phyloP scores from a whole-genome alignment of 2,329 filamentous ascomycete species.

The Xylariaceae sp. region DNA sequence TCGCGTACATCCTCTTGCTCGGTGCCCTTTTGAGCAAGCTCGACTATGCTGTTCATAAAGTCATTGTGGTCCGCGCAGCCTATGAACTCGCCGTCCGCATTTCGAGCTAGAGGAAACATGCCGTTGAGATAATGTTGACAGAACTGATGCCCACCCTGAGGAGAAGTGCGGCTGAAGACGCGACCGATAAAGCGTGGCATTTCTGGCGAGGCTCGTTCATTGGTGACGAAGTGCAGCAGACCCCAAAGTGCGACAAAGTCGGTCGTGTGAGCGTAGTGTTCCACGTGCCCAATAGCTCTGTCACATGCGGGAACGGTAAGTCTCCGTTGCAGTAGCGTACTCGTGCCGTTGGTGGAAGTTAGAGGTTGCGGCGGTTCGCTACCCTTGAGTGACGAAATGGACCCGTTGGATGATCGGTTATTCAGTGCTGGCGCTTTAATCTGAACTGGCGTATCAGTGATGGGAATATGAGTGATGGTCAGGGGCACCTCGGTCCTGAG shows the following conservation, averaged over 20 bases:
- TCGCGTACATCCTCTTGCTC: conserved; percentile 53
- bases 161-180: conserved; percentile 61
- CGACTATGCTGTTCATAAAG: conserved; percentile 66
- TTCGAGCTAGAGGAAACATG: conserved; percentile 61
- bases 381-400: conserved; percentile 10
- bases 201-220: conserved; percentile 48
- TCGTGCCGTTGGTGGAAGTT: conserved; percentile 37
- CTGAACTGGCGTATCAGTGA: conserved; percentile 40
- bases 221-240: conserved; percentile 69
- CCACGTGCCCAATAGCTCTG: conserved; percentile 70
- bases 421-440: conserved; percentile 25
- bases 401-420: conserved; percentile 25
- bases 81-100: conserved; percentile 48
- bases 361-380: conserved; percentile 41
- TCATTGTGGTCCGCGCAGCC: conserved; percentile 56
- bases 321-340: conserved; percentile 12
- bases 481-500: conserved; percentile 41
- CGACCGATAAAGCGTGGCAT: conserved; percentile 67
- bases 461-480: conserved; percentile 44
- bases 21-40: conserved; percentile 51
- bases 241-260: conserved; percentile 80
- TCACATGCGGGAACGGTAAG: conserved; percentile 45
- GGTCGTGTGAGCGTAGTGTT: conserved; percentile 77
- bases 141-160: conserved; percentile 62
- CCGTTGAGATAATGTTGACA: conserved; percentile 66